These are phyloP conservation scores for Rhizopogon salebrosus DNA, from an alignment of 768 basidiomycete species.

Conservation along the genomic window DNA sequence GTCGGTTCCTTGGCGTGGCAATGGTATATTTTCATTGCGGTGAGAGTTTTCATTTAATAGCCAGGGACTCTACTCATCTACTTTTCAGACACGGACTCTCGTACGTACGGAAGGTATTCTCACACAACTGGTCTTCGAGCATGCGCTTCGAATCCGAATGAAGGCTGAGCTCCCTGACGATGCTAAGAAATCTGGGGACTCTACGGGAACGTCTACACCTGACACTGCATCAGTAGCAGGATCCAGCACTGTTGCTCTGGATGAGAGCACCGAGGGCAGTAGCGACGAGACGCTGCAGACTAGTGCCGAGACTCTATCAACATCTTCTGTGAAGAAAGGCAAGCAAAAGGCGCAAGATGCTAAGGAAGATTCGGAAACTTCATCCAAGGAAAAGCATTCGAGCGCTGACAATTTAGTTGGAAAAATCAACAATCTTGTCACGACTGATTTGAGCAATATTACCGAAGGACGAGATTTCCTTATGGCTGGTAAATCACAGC, in stretches of 20 bases:
- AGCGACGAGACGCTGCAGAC: slow-evolving; percentile 1
- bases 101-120: slow-evolving; percentile 48
- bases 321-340: background rate
- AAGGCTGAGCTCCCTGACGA: slow-evolving; percentile 13
- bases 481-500: background rate
- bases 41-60: slow-evolving; percentile 10
- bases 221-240: slow-evolving; percentile 9
- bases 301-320: background rate
- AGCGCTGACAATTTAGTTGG: slow-evolving; percentile 53
- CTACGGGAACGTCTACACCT: slow-evolving; percentile 3
- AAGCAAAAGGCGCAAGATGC: slow-evolving; percentile 3
- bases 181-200: background rate
- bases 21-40: slow-evolving; percentile 42
- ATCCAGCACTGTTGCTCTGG: slow-evolving; percentile 7
- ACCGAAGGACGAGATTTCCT: slow-evolving; percentile 16
- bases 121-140: slow-evolving; percentile 50
- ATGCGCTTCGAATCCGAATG: slow-evolving; percentile 53
- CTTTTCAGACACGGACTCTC: slow-evolving; percentile 33
- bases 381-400: background rate
- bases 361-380: background rate
- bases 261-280: slow-evolving; percentile 3
- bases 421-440: slow-evolving; percentile 72
- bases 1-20: slow-evolving; percentile 41
- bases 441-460: slow-evolving; percentile 32
- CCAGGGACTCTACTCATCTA: background rate